Evolutionary conservation across 2,329 filamentous ascomycete species (phyloP).

Genomic region (Ophiocordyceps camponoti-saundersi): DNA sequence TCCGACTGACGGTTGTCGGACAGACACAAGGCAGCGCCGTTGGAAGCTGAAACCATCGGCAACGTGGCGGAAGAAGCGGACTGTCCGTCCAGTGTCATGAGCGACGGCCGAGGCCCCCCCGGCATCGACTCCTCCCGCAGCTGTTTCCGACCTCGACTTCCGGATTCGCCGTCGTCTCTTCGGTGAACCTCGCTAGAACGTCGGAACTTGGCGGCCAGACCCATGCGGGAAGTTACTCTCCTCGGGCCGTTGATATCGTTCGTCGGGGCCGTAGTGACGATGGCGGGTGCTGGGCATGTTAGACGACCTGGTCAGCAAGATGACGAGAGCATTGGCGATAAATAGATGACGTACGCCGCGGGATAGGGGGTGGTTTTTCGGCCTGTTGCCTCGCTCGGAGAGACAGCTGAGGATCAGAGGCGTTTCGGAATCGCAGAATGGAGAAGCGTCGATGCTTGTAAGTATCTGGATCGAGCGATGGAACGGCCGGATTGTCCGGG

Average conservation of each 20-base stretch:
- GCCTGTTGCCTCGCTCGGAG: conserved; percentile 54
- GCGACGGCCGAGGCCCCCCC: conserved; percentile 13
- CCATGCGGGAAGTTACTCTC: conserved; percentile 39
- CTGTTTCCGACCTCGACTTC: conserved; percentile 3
- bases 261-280: conserved; percentile 86
- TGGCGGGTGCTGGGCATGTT: conserved; percentile 38
- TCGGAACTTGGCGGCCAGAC: conserved; percentile 33
- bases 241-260: conserved; percentile 36
- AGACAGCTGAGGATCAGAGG: conserved; percentile 80
- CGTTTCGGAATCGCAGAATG: conserved; percentile 74
- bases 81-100: conserved; percentile 39
- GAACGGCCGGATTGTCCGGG: conserved; percentile 24
- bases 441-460: conserved; percentile 45
- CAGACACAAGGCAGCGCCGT: conserved; percentile 29
- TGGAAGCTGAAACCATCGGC: conserved; percentile 5
- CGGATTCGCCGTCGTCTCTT: conserved; percentile 8
- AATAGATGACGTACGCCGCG: conserved; percentile 29
- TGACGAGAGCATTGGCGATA: conserved; percentile 1
- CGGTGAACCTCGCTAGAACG: conserved; percentile 30
- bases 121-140: conserved; percentile 24
- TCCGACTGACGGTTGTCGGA: conserved; percentile 37
- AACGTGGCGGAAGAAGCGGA: conserved; percentile 11
- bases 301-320: conserved; percentile 7
- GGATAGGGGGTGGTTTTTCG: conserved; percentile 38
- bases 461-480: conserved; percentile 31